phyloP scores from a whole-genome alignment of 2,329 filamentous ascomycete species.

The Hymenoscyphus occultus region DNA sequence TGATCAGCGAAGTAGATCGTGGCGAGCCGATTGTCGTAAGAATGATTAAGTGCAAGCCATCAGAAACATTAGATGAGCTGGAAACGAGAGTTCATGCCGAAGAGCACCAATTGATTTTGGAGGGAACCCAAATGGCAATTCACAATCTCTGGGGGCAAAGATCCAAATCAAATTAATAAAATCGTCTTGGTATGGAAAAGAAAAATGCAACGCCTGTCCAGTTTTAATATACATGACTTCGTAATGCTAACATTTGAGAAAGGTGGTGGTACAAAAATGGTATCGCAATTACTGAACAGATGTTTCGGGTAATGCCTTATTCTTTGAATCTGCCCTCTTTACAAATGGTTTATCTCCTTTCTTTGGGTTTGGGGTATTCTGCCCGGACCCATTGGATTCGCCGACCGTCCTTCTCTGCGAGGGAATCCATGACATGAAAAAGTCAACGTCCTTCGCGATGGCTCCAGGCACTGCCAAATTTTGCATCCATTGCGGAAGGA shows the following conservation, averaged over 20 bases:
- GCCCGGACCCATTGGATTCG: neutral
- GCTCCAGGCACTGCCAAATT: constrained; percentile 58
- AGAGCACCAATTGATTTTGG: constrained; percentile 77
- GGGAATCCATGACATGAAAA: constrained; percentile 62
- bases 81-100: constrained; percentile 70
- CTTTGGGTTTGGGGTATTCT: neutral
- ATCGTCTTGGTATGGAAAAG: neutral
- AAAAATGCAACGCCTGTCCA: neutral
- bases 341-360: neutral
- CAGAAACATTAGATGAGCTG: constrained; percentile 64
- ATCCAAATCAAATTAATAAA: constrained; percentile 15
- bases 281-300: constrained; percentile 7
- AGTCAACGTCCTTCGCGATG: constrained; percentile 68
- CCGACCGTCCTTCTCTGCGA: constrained; percentile 20
- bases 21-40: constrained; percentile 69
- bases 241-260: constrained; percentile 11
- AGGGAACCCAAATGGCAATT: constrained; percentile 59
- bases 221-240: constrained; percentile 11
- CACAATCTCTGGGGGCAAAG: constrained; percentile 38
- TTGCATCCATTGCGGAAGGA: constrained; percentile 64
- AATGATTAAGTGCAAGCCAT: constrained; percentile 64
- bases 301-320: constrained; percentile 8
- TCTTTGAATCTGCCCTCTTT: neutral
- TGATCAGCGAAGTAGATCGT: constrained; percentile 75
- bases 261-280: constrained; percentile 6